phyloP scores from a whole-genome alignment of 345 rosid species.

The Hypericum androsaemum region DNA sequence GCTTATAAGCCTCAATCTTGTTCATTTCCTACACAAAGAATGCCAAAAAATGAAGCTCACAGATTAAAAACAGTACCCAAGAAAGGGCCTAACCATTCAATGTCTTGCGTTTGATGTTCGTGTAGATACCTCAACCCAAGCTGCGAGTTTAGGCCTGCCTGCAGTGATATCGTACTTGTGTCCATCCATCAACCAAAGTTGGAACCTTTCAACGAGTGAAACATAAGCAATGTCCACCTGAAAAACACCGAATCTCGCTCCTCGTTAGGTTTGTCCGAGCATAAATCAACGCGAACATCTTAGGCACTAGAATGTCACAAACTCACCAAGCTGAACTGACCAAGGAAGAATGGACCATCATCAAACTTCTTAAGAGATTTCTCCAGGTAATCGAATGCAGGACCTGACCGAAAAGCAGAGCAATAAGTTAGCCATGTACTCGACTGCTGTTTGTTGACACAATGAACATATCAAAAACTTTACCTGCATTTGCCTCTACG shows the following conservation, averaged over 20 bases:
- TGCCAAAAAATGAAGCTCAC: neutral
- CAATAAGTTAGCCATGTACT: conserved; percentile 7
- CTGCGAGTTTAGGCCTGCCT: conserved; percentile 11
- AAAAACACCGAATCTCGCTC: neutral
- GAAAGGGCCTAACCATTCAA: neutral
- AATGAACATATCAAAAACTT: too few relatives aligned
- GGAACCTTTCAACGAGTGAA: conserved; percentile 6
- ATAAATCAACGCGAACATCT: too few relatives aligned
- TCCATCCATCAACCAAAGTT: conserved; percentile 3
- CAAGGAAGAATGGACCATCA: conserved; percentile 90
- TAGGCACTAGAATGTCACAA: neutral
- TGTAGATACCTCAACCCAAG: conserved; percentile 11
- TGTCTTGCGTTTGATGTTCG: neutral
- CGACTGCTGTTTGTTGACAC: too few relatives aligned
- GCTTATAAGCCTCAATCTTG: conserved; percentile 63
- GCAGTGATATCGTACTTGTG: neutral
- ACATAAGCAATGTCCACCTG: conserved; percentile 9
- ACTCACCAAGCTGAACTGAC: conserved; percentile 64
- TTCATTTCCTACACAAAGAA: conserved; percentile 44
- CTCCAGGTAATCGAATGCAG: conserved; percentile 68
- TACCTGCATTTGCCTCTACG: neutral
- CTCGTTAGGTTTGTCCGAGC: too few relatives aligned
- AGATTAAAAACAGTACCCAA: neutral
- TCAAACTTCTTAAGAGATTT: conserved; percentile 47
- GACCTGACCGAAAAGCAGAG: conserved; percentile 25